A percentile compares a stretch with the other conserved stretches of the same genome.
Conservation (phyloP, 176 grass and related monocot genomes). For the Triticum monococcum region DNA sequence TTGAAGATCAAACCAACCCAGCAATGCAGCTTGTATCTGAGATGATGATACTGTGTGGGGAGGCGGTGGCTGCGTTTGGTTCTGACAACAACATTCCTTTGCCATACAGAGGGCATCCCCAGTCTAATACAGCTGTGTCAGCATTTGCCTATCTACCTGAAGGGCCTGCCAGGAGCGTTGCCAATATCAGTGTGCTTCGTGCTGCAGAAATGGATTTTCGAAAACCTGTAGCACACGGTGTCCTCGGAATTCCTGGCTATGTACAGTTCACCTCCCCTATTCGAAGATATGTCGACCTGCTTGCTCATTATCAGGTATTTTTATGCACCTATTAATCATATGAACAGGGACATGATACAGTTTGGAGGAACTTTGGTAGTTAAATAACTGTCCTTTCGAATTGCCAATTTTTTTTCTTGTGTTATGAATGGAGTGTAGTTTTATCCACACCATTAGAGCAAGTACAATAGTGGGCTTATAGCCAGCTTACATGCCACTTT, state of each 20-base stretch:
- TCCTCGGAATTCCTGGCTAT: constrained; percentile 87
- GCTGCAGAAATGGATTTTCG: constrained; percentile 85
- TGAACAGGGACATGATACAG: background rate
- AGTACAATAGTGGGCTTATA: no score
- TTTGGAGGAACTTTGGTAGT: constrained; percentile 1
- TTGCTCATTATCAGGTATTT: constrained; percentile 90
- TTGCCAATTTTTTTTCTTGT: background rate
- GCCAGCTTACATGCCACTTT: no score
- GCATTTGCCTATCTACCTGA: constrained; percentile 76
- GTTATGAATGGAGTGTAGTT: constrained; percentile 18
- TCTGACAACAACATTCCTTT: constrained; percentile 71
- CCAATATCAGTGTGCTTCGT: constrained; percentile 78
- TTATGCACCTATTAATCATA: constrained; percentile 13
- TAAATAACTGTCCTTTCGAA: constrained; percentile 5
- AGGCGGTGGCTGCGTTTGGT: constrained; percentile 79
- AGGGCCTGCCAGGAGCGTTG: constrained; percentile 75
- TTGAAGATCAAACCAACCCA: constrained; percentile 68
- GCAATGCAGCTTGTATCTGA: constrained; percentile 86
- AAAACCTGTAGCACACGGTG: constrained; percentile 64
- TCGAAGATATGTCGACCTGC: constrained; percentile 90
- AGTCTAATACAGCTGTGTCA: constrained; percentile 69
- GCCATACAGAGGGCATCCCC: constrained; percentile 88
- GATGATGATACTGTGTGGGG: constrained; percentile 98
- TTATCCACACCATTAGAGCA: constrained; percentile 13
- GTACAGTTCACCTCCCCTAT: constrained; percentile 96